Evolutionary conservation across 176 grass and related monocot species (phyloP).

Genomic region (barley (Hordeum vulgare)): MorexV3_pseudomolecules_assembly NC_058519.1:617796521-617797020

Average conservation of each 20-base stretch:
- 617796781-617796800: background rate
- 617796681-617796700: background rate
- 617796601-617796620: background rate
- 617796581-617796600: background rate
- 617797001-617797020: constrained; percentile 39
- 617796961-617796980: background rate
- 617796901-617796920: background rate
- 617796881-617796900: background rate
- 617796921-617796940: background rate
- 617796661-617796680: background rate
- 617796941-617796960: background rate
- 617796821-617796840: background rate
- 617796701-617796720: background rate
- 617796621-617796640: background rate
- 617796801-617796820: background rate
- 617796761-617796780: background rate
- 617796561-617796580: background rate
- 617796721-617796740: background rate
- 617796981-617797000: background rate
- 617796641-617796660: background rate
- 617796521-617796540: background rate
- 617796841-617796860: background rate
- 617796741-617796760: background rate
- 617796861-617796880: background rate
- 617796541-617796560: background rate